Evolutionary conservation across 2,329 filamentous ascomycete genomes (phyloP), one percentile per base, ranked within the genome.

Genomic region (Curvularia sp.): DNA sequence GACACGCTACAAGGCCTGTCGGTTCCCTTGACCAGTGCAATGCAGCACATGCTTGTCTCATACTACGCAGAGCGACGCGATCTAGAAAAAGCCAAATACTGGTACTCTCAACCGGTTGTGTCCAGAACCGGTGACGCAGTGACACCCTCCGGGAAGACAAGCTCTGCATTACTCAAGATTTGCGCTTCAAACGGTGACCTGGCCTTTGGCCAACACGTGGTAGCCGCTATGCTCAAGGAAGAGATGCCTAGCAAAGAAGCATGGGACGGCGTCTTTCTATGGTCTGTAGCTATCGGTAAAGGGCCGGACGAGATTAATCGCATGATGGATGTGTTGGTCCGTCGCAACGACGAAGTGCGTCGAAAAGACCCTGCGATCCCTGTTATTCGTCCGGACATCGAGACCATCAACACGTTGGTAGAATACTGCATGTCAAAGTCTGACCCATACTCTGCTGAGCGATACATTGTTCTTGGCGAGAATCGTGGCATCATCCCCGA

Each of bases 341-440:
- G 79, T 36, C 78, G 81, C 48, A 83, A 80, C 60, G 69, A 79
- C 51, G 74, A 81, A 59, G 75, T 83, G 55, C 73, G 80, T 55
- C 78, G 79, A 15, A 61, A 68, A 23, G 49, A 64, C 21, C 69
- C 63, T 1, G 46, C 54, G 0, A 13, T 59, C 3, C 54, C 48
- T 7, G 65, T 83, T 3, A 76, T 80, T 7, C 55, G 69, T 6
- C 86, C 92, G 0, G 88, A 91, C 53, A 87, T 87, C 6, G 78
- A 83, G 3, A 92, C 90, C 5, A 87, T 98, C 68, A 96, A 98
- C 70, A 80, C 81, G 5, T 82, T 98, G 25, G 83, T 98, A 18
- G 84, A 86, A 52, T 87, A 88, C 56, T 91, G 92, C 9, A 88
- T 89, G 63, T 84, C 86, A n/a, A 83, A 84, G 53, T 82, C 88